A percentile compares a stretch with the other conserved stretches of the same genome.
Evolutionary conservation across 805 yeast genomes (phyloP).

Genomic region (Ogataea glucozyma): DNA sequence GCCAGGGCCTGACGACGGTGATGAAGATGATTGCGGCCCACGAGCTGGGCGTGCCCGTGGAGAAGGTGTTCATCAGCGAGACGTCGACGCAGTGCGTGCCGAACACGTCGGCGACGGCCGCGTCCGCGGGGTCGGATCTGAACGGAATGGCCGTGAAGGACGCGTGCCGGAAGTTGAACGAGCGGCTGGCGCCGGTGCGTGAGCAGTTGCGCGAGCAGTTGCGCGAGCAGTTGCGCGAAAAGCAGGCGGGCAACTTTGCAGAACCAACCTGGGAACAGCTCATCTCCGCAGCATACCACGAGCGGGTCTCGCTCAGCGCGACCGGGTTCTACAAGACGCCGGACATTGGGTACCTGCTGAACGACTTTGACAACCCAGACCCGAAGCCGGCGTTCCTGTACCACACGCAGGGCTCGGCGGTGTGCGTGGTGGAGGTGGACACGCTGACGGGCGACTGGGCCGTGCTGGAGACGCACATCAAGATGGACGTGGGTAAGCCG

Average conservation of each 20-base stretch:
- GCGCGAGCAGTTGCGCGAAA: constrained; percentile 39
- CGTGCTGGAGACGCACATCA: constrained; percentile 42
- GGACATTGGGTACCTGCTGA: constrained; percentile 43
- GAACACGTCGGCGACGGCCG: constrained; percentile 50
- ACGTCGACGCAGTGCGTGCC: constrained; percentile 50
- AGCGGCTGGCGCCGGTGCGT: constrained; percentile 41
- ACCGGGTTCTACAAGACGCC: constrained; percentile 53
- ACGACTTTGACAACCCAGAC: constrained; percentile 36
- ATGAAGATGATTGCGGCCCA: constrained; percentile 50
- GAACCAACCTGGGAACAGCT: constrained; percentile 43
- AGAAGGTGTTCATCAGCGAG: constrained; percentile 44
- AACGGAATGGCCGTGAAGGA: constrained; percentile 51
- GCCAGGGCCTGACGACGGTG: constrained; percentile 50
- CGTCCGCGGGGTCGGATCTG: constrained; percentile 49
- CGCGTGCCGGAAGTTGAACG: constrained; percentile 47
- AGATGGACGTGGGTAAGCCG: constrained; percentile 51
- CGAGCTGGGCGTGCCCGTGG: constrained; percentile 42
- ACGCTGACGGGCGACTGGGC: constrained; percentile 51
- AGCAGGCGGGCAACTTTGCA: no score
- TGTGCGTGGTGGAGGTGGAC: constrained; percentile 45
- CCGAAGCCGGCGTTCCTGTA: constrained; percentile 49
- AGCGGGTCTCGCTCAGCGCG: constrained; percentile 47
- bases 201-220: constrained; percentile 37
- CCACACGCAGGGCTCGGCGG: constrained; percentile 48
- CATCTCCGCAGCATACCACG: constrained; percentile 44